These are phyloP conservation scores for Mycena albidolilacea DNA, from an alignment of 768 basidiomycete species.

Conservation along the genomic window DNA sequence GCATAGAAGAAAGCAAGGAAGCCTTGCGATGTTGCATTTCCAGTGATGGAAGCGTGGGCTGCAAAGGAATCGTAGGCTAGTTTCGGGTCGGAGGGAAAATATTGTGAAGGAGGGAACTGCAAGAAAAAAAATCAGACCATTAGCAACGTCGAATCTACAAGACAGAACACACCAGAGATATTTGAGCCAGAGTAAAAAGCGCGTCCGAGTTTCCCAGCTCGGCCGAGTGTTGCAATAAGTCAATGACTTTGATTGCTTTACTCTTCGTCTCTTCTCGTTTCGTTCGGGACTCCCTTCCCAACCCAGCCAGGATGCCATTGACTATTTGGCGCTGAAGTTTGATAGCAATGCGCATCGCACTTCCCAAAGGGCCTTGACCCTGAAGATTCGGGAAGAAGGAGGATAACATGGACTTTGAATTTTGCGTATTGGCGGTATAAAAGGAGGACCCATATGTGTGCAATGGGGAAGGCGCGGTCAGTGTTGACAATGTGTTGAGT, in stretches of 20 bases:
- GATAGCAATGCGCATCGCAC: constrained; percentile 74
- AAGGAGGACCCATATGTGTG: constrained; percentile 70
- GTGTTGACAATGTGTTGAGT: constrained; percentile 72
- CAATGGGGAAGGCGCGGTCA: constrained; percentile 73
- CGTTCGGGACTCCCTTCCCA: constrained; percentile 63
- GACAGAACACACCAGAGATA: constrained; percentile 71
- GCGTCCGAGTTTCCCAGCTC: constrained; percentile 86
- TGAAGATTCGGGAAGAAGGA: constrained; percentile 80
- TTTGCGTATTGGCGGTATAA: constrained; percentile 54
- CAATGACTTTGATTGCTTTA: constrained; percentile 86
- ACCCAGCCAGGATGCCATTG: constrained; percentile 56
- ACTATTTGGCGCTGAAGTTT: constrained; percentile 76
- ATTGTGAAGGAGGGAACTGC: constrained; percentile 81
- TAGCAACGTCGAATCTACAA: neutral
- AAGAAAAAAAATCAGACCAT: neutral
- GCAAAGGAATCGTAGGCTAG: constrained; percentile 76
- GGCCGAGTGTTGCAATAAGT: constrained; percentile 84
- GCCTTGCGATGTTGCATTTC: constrained; percentile 91
- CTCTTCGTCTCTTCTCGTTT: constrained; percentile 77
- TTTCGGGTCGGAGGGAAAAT: constrained; percentile 74
- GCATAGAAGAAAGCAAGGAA: constrained; percentile 91
- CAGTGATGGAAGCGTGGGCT: constrained; percentile 75
- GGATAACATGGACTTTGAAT: constrained; percentile 70
- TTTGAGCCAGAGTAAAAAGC: constrained; percentile 73
- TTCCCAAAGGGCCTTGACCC: constrained; percentile 84